Conservation (phyloP, 805 yeast species). For the Ogataea saltuana region DNA sequence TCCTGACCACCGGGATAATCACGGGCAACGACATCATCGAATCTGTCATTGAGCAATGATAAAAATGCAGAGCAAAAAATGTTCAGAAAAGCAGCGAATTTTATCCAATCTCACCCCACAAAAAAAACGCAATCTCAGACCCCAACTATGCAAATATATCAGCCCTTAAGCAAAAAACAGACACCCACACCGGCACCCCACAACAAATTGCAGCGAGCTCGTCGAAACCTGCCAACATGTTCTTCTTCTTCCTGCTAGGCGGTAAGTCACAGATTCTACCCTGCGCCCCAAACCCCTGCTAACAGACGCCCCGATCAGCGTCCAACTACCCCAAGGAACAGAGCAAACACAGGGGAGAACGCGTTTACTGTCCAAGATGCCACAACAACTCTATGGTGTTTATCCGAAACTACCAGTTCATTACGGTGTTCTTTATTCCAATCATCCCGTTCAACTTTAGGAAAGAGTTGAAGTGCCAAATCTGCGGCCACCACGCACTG, state of each 20-base stretch:
- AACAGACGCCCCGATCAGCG: conserved; percentile 10
- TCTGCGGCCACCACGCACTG: conserved; percentile 24
- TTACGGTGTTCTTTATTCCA: conserved; percentile 31
- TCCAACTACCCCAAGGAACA: conserved; percentile 17
- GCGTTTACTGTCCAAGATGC: conserved; percentile 29
- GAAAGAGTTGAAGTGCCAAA: conserved; percentile 28
- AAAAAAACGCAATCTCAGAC: too few relatives aligned
- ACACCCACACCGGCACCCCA: not conserved
- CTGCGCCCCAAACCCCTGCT: too few relatives aligned
- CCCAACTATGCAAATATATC: too few relatives aligned
- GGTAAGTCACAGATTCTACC: conserved; percentile 25
- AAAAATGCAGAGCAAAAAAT: too few relatives aligned
- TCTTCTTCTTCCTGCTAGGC: conserved; percentile 25
- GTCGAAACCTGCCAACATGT: conserved; percentile 10
- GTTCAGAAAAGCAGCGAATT: too few relatives aligned
- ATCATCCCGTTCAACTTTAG: conserved; percentile 27
- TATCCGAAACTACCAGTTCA: conserved; percentile 24
- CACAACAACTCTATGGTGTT: conserved; percentile 30
- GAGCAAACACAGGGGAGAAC: conserved; percentile 14
- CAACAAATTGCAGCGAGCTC: not conserved
- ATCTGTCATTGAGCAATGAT: conserved; percentile 2
- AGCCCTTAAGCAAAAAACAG: too few relatives aligned
- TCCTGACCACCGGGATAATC: conserved; percentile 47
- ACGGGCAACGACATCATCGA: conserved; percentile 38
- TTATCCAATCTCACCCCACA: too few relatives aligned